Evolutionary conservation across 495 filamentous ascomycete species (phyloP).

Genomic region (Aspergillus heteromorphus): DNA sequence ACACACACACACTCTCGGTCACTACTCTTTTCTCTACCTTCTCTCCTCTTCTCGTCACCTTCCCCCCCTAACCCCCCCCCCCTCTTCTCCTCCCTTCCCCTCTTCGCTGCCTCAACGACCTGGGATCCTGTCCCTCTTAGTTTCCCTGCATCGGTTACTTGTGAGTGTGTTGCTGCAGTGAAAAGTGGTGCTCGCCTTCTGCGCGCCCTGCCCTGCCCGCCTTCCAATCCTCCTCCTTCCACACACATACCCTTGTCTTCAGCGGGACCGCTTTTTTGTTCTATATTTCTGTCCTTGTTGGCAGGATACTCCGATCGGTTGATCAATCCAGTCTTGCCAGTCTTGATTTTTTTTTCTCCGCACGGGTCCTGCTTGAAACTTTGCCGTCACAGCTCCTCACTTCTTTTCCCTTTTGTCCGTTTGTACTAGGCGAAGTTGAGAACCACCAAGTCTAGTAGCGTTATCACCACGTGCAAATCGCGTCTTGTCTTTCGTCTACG

Average conservation of each 20-base stretch:
- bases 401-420: constrained; percentile 5
- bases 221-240: constrained; percentile 15
- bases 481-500: constrained; percentile 15
- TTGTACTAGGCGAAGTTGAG: background rate
- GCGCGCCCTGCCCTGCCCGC: constrained; percentile 19
- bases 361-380: constrained; percentile 19
- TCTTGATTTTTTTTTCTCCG: constrained; percentile 15
- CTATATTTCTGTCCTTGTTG: constrained; percentile 6
- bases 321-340: constrained; percentile 8
- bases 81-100: constrained; percentile 13
- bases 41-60: constrained; percentile 21
- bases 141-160: constrained; percentile 13
- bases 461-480: constrained; percentile 24
- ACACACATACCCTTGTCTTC: constrained; percentile 8
- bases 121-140: constrained; percentile 19
- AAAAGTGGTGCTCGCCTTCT: constrained; percentile 17
- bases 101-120: constrained; percentile 16
- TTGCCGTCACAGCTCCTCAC: constrained; percentile 10
- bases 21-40: constrained; percentile 10
- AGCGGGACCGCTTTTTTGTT: constrained; percentile 16
- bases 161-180: constrained; percentile 17
- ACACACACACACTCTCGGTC: background rate
- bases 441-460: constrained; percentile 8
- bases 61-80: too few relatives aligned
- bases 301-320: constrained; percentile 19